Evolutionary conservation across 345 rosid genomes (phyloP).

Genomic region (Bretschneidera sinensis): DNA sequence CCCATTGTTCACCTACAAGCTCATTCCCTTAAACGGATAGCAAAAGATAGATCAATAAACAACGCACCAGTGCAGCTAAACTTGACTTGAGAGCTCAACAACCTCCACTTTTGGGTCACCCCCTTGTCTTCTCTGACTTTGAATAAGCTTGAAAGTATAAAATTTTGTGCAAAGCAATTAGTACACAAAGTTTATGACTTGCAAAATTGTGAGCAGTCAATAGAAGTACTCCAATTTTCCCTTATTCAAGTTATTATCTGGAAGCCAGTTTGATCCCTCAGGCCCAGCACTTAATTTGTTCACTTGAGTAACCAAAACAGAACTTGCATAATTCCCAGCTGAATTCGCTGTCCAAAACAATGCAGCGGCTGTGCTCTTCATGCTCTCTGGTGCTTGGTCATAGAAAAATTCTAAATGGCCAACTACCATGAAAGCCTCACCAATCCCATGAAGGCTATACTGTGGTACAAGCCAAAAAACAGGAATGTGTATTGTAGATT

Average conservation of each 20-base stretch:
- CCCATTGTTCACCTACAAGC: too few relatives aligned
- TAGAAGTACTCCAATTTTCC: constrained; percentile 48
- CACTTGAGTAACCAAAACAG: constrained; percentile 40
- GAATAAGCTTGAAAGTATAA: constrained; percentile 41
- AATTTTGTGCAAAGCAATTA: constrained; percentile 36
- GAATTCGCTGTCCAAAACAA: constrained; percentile 40
- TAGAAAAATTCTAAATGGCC: constrained; percentile 54
- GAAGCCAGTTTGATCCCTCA: constrained; percentile 40
- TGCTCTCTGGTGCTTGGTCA: constrained; percentile 54
- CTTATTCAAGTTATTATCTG: too few relatives aligned
- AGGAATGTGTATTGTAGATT: constrained; percentile 25
- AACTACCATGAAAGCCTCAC: constrained; percentile 43
- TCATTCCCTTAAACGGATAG: too few relatives aligned
- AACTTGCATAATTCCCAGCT: constrained; percentile 38
- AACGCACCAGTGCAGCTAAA: too few relatives aligned
- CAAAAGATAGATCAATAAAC: too few relatives aligned
- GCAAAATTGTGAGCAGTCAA: constrained; percentile 43
- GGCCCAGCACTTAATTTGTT: constrained; percentile 32
- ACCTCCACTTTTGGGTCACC: constrained; percentile 12
- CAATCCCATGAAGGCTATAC: constrained; percentile 40
- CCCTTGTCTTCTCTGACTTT: constrained; percentile 5
- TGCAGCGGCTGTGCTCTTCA: constrained; percentile 54
- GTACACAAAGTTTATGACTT: constrained; percentile 33
- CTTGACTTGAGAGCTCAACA: too few relatives aligned
- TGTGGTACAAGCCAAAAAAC: constrained; percentile 55